Evolutionary conservation across 108 stramenopile genomes (phyloP).

Genomic region (Discostella stelligeroides): DNA sequence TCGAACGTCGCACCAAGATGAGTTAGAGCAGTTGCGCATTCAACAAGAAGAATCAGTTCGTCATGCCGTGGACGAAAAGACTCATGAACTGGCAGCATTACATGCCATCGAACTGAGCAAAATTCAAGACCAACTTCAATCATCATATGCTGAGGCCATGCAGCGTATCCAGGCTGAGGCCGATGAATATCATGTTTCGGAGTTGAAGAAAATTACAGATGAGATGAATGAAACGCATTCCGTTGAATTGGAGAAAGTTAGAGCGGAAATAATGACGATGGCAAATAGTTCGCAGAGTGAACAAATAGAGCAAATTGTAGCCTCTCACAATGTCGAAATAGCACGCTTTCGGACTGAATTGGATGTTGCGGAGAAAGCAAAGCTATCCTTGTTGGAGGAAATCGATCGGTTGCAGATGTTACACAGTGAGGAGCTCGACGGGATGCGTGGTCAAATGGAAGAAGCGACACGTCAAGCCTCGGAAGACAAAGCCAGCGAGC

Average conservation of each 20-base stretch:
- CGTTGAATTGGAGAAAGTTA: slow-evolving; percentile 25
- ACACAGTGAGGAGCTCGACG: slow-evolving; percentile 24
- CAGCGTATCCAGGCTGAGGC: slow-evolving; percentile 9
- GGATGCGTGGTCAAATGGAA: not conserved
- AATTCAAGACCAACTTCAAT: slow-evolving; percentile 21
- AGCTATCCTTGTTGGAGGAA: slow-evolving; percentile 20
- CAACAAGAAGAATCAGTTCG: not conserved
- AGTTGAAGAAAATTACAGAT: slow-evolving; percentile 8
- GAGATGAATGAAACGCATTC: slow-evolving; percentile 23
- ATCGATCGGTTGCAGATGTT: slow-evolving; percentile 16
- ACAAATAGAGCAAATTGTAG: slow-evolving; percentile 30
- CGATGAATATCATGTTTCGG: not conserved
- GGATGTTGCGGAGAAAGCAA: slow-evolving; percentile 8
- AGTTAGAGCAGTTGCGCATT: not conserved
- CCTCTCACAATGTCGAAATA: slow-evolving; percentile 31
- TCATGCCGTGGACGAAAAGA: slow-evolving; percentile 14
- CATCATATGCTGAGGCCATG: slow-evolving; percentile 9
- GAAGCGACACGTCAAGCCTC: slow-evolving; percentile 16
- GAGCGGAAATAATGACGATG: slow-evolving; percentile 17
- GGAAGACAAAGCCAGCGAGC: slow-evolving; percentile 1
- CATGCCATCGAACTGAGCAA: slow-evolving; percentile 32
- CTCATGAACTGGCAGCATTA: not conserved
- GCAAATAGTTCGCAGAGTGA: slow-evolving; percentile 29
- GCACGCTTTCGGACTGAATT: slow-evolving; percentile 13
- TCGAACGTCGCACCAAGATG: slow-evolving; percentile 7